These are phyloP conservation scores for Cyberlindnera euphorbiae DNA, from an alignment of 805 yeast species.

Conservation along the genomic window DNA sequence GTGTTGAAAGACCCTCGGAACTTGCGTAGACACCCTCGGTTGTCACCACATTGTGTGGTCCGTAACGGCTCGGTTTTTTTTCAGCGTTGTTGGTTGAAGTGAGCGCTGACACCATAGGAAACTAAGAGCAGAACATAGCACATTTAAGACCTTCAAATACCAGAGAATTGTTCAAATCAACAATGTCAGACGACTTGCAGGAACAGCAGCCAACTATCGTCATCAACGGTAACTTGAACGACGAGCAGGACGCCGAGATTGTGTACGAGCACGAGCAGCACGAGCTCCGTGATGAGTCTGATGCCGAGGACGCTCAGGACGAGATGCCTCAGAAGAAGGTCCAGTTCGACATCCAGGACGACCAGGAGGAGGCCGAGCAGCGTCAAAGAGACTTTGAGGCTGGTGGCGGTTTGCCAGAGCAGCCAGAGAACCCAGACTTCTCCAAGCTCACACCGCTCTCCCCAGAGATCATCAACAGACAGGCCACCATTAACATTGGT, in stretches of 20 bases:
- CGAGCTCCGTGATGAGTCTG: slow-evolving; percentile 30
- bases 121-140: too few relatives aligned
- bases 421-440: slow-evolving; percentile 87
- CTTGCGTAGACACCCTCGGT: too few relatives aligned
- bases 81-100: slow-evolving; percentile 4
- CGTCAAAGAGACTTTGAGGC: slow-evolving; percentile 87
- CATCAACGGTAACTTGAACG: slow-evolving; percentile 57
- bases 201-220: slow-evolving; percentile 83
- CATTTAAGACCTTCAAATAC: background rate
- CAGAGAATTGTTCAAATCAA: too few relatives aligned
- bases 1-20: too few relatives aligned
- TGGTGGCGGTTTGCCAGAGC: slow-evolving; percentile 98
- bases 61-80: slow-evolving; percentile 6
- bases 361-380: slow-evolving; percentile 70
- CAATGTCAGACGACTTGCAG: slow-evolving; percentile 76
- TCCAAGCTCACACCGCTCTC: slow-evolving; percentile 76
- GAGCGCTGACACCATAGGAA: too few relatives aligned
- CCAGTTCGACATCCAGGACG: slow-evolving; percentile 70
- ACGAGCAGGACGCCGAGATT: slow-evolving; percentile 25
- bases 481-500: slow-evolving; percentile 98
- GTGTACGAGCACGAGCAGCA: slow-evolving; percentile 27
- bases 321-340: slow-evolving; percentile 60
- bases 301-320: slow-evolving; percentile 38
- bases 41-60: background rate
- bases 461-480: slow-evolving; percentile 96